A percentile compares a stretch with the other conserved stretches of the same genome.
phyloP scores from a whole-genome alignment of 1,284 basidiomycete genomes.

The Leccinum griseonigrum region DNA sequence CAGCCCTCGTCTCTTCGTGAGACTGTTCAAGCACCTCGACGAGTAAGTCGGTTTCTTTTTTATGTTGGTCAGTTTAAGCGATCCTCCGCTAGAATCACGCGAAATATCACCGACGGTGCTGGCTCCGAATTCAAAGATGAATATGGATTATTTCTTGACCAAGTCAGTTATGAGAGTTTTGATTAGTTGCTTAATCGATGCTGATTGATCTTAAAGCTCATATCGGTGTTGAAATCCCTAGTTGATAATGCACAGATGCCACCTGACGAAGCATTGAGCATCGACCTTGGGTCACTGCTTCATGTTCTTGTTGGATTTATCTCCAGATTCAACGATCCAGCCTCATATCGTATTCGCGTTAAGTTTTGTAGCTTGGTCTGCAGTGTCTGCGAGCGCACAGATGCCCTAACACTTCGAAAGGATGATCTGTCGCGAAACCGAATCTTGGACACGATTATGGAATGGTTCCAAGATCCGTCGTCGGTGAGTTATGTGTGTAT shows the following conservation, averaged over 20 bases:
- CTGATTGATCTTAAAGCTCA: conserved; percentile 47
- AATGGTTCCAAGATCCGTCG: conserved; percentile 65
- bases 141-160: conserved; percentile 71
- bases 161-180: conserved; percentile 42
- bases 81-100: conserved; percentile 41
- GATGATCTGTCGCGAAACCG: conserved; percentile 66
- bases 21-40: conserved; percentile 69
- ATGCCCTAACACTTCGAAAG: conserved; percentile 62
- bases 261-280: conserved; percentile 59
- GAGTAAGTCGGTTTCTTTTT: conserved; percentile 47
- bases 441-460: conserved; percentile 70
- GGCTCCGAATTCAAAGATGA: conserved; percentile 50
- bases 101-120: conserved; percentile 43
- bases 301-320: conserved; percentile 66
- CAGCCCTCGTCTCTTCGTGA: conserved; percentile 63
- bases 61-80: not conserved
- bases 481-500: conserved; percentile 37
- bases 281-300: conserved; percentile 71
- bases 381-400: conserved; percentile 59
- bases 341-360: conserved; percentile 63
- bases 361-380: conserved; percentile 79
- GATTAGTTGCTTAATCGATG: conserved; percentile 3
- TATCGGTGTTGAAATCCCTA: conserved; percentile 72
- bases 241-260: conserved; percentile 69
- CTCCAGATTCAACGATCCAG: conserved; percentile 55